Evolutionary conservation across 2,329 filamentous ascomycete genomes (phyloP).

Genomic region (Penicillium sp.): DNA sequence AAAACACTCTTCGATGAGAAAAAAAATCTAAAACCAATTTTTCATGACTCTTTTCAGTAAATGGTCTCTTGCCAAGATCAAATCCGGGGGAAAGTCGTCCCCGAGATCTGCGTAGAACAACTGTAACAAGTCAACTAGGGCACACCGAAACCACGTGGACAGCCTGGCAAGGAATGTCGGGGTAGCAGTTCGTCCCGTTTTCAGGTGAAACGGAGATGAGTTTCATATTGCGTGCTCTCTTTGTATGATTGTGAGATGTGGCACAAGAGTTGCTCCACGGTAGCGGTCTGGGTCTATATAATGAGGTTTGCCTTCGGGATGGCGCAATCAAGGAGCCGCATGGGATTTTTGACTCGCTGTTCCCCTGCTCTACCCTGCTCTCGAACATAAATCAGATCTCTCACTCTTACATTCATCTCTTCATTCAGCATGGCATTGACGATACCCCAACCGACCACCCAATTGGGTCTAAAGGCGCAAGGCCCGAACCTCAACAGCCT

Average conservation of each 20-base stretch:
- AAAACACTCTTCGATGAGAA: not conserved
- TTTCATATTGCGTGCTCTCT: conserved; percentile 21
- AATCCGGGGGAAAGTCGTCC: not conserved
- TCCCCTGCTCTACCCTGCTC: too few species aligned
- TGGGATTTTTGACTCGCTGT: not conserved
- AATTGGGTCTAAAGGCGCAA: not conserved
- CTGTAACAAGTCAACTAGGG: not conserved
- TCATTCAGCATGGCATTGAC: not conserved
- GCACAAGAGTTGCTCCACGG: conserved; percentile 15
- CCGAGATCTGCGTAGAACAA: not conserved
- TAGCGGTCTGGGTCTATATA: conserved; percentile 15
- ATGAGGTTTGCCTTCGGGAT: not conserved
- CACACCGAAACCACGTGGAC: not conserved
- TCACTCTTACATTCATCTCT: not conserved
- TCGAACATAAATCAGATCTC: too few species aligned
- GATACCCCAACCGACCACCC: not conserved
- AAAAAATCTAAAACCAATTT: not conserved
- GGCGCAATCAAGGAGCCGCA: not conserved
- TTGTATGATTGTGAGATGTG: conserved; percentile 25
- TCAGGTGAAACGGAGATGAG: not conserved
- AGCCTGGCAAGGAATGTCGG: too few species aligned
- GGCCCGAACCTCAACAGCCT: conserved; percentile 14
- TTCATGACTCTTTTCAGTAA: not conserved
- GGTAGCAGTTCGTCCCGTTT: not conserved
- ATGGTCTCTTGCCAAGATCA: conserved; percentile 2